A percentile compares a stretch with the other conserved stretches of the same genome.
Conservation (phyloP, 2,329 filamentous ascomycete species). For the Thielaviopsis ethacetica region DNA sequence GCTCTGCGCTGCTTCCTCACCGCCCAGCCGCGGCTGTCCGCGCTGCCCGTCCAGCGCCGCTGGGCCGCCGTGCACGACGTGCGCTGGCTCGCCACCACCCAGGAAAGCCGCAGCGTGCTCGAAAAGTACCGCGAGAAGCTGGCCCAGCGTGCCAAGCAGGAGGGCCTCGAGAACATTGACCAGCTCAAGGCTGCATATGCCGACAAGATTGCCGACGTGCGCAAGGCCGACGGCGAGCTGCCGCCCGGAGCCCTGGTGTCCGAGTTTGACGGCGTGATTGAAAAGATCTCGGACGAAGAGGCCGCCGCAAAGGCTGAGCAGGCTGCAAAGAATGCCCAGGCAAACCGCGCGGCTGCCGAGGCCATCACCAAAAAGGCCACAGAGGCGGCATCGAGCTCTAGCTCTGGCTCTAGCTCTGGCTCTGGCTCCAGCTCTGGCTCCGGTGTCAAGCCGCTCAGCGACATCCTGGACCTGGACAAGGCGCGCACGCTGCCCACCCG, state of each 20-base stretch:
- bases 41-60: constrained; percentile 42
- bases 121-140: constrained; percentile 85
- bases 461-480: constrained; percentile 63
- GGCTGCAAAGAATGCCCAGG: constrained; percentile 15
- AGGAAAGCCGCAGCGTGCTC: constrained; percentile 47
- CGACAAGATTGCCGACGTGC: constrained; percentile 61
- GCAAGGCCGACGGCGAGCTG: constrained; percentile 44
- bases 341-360: constrained; percentile 18
- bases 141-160: constrained; percentile 58
- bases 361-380: constrained; percentile 6
- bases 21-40: constrained; percentile 8
- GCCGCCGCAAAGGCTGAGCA: constrained; percentile 15
- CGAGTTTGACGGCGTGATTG: neutral
- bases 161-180: constrained; percentile 53
- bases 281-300: neutral
- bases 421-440: constrained; percentile 13
- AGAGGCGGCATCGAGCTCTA: too few relatives aligned
- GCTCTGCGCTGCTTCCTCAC: constrained; percentile 5
- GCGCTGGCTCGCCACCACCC: constrained; percentile 72
- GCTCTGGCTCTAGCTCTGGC: too few relatives aligned
- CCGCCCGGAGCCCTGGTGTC: constrained; percentile 9
- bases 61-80: constrained; percentile 90
- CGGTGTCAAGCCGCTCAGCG: constrained; percentile 29
- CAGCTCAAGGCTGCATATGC: constrained; percentile 69
- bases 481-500: constrained; percentile 53